Base-by-base conservation (phyloP, 371 early-diverging fungal species). In the Mortierella sp. region DNA sequence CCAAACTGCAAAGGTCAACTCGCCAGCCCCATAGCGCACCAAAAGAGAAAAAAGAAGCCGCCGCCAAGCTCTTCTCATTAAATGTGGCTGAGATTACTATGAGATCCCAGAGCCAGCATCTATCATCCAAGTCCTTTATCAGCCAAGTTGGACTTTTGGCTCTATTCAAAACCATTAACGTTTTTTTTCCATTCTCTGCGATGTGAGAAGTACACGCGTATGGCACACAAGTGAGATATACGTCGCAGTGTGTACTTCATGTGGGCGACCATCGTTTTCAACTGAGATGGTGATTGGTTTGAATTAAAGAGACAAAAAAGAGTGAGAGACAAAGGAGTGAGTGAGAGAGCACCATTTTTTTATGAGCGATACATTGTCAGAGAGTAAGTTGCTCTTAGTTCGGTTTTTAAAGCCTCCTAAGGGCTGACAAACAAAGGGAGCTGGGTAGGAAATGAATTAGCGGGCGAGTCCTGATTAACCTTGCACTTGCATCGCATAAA, bases 181-280 rank as follows among this genome's bases (percentile, higher is more conserved):
- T 68, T 68, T 34, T 63, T 34, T 31, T 28, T 16, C n/a, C n/a
- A n/a, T 50, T 11, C 13, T 31, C 7, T 31, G 31, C 1, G 19
- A 34, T 13, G 16, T 31, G 14, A 52, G 6, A 52, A 52, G n/a
- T 11, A 58, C 19, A 68, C 24, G 34, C 31, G 31, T 26, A 31
- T 54, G 19, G 19, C 54, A 21, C 24, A 28, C 11, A 28, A 58
- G 10, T 28, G 26, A 28, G 0, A n/a, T 28, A 58, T 28, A n/a
- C 38, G 68, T 68, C 68, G 68, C 42, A 68, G 68, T 68, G 68
- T 38, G 11, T 19, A 34, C 0, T 11, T 68, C 68, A 38, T 68
- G 68, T 68, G 68, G 68, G 68, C 68, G 68, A 68, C 42, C 38
- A 55, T 38, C 68, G 42, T 68, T 38, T 38, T 5, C 38, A 38